These are phyloP conservation scores for Spizellomyces sp. DNA, from an alignment of 192 early-diverging fungal genomes.

Conservation along the genomic window DNA sequence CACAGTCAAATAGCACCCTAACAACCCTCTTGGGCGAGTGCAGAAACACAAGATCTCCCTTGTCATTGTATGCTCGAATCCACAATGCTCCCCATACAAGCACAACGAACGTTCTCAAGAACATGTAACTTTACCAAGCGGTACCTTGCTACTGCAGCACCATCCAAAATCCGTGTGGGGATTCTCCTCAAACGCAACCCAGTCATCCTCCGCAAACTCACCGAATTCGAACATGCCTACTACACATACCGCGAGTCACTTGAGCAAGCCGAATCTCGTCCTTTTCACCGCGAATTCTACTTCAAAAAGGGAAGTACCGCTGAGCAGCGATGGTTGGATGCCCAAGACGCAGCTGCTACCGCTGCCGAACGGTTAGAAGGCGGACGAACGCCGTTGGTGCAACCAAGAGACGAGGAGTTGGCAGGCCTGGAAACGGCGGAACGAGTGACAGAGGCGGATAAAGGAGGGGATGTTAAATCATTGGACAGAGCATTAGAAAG, in stretches of 20 bases:
- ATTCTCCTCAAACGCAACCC: conserved; percentile 74
- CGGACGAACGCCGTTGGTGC: conserved; percentile 31
- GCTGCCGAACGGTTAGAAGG: conserved; percentile 13
- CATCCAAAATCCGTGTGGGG: conserved; percentile 37
- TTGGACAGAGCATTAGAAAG: conserved; percentile 75
- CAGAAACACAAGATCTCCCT: too few species aligned
- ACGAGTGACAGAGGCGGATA: conserved; percentile 67
- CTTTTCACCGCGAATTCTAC: conserved; percentile 69
- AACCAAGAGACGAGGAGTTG: conserved; percentile 56
- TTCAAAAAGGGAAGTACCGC: conserved; percentile 78
- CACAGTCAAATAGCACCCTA: too few species aligned
- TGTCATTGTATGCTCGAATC: too few species aligned
- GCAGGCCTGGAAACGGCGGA: conserved; percentile 43
- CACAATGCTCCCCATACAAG: too few species aligned
- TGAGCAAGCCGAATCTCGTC: conserved; percentile 51
- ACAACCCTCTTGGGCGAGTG: too few species aligned
- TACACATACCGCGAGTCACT: conserved; percentile 68
- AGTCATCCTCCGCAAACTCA: conserved; percentile 60
- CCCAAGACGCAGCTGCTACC: conserved; percentile 16
- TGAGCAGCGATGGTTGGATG: conserved; percentile 61
- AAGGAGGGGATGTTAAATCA: conserved; percentile 62
- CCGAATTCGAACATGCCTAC: conserved; percentile 70
- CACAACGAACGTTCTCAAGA: background rate
- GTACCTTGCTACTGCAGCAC: background rate
- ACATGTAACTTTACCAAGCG: background rate